Percentiles rank a stretch among this genome's conserved stretches.
These are phyloP conservation scores for Podospora pseudoanserina DNA, from an alignment of 495 filamentous ascomycete species.

Conservation along the genomic window DNA sequence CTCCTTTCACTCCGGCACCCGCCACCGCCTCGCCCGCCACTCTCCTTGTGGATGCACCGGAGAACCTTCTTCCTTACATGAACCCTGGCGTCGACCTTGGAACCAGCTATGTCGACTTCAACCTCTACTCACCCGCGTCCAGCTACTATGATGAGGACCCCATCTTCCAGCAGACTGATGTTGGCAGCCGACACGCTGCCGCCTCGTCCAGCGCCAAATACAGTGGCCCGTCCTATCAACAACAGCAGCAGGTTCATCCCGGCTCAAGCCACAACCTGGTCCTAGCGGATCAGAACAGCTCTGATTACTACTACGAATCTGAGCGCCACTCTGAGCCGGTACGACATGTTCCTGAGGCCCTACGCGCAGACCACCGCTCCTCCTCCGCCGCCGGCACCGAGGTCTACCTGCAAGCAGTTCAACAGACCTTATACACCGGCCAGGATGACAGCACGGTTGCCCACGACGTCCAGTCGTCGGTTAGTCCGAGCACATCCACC, in stretches of 20 bases:
- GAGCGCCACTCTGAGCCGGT: neutral
- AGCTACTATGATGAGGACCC: constrained; percentile 44
- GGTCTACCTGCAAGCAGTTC: neutral
- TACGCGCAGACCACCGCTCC: neutral
- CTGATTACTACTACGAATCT: neutral
- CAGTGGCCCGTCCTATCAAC: neutral
- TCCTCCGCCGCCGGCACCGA: neutral
- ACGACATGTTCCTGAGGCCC: neutral
- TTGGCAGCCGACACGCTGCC: constrained; percentile 11
- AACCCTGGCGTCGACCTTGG: constrained; percentile 37
- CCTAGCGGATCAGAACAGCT: constrained; percentile 1
- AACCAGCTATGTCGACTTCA: constrained; percentile 49
- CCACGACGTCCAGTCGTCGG: constrained; percentile 14
- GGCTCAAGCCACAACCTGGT: neutral
- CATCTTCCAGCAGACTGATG: constrained; percentile 22
- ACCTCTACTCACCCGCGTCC: constrained; percentile 48
- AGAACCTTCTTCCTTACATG: constrained; percentile 40
- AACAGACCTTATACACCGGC: neutral
- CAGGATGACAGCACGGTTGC: constrained; percentile 16
- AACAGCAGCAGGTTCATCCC: constrained; percentile 7
- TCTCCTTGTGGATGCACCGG: constrained; percentile 9
- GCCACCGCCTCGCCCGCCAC: constrained; percentile 19
- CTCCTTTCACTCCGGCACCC: constrained; percentile 28
- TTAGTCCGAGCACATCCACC: constrained; percentile 18
- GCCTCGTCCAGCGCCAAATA: constrained; percentile 8